Percentiles rank a stretch among this genome's conserved stretches.
Evolutionary conservation across 305 asterid species (phyloP).

Genomic region (Vinca major): DNA sequence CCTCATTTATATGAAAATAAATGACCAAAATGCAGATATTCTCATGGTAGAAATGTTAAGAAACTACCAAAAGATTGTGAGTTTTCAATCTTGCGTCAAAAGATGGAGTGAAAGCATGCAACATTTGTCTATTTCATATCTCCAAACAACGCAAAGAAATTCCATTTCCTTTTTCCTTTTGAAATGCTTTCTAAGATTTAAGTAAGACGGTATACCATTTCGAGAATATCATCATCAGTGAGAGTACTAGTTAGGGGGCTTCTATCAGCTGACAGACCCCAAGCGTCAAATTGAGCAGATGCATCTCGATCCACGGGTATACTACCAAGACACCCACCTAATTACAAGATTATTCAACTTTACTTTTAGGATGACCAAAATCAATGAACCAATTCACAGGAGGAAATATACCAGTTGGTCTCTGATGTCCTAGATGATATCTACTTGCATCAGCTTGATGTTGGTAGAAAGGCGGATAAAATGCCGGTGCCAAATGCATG

Average conservation of each 20-base stretch:
- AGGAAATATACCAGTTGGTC: slow-evolving; percentile 26
- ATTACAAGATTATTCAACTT: slow-evolving; percentile 25
- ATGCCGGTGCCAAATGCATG: slow-evolving; percentile 34
- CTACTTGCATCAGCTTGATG: slow-evolving; percentile 55
- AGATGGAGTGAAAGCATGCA: not conserved
- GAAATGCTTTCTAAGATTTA: not conserved
- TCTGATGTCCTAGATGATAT: slow-evolving; percentile 41
- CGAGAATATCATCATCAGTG: slow-evolving; percentile 84
- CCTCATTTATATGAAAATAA: not conserved
- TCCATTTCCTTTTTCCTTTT: not conserved
- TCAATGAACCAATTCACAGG: slow-evolving; percentile 27
- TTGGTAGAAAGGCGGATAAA: slow-evolving; percentile 49
- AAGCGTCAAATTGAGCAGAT: slow-evolving; percentile 33
- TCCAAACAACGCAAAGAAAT: not conserved
- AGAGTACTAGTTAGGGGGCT: slow-evolving; percentile 39
- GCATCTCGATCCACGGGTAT: slow-evolving; percentile 18
- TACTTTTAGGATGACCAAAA: slow-evolving; percentile 26
- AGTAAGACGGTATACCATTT: slow-evolving; percentile 51
- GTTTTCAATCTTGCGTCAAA: not conserved
- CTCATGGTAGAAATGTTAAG: not conserved
- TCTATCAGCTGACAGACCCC: slow-evolving; percentile 53
- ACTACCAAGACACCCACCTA: slow-evolving; percentile 29
- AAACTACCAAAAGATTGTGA: not conserved
- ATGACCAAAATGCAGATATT: not conserved
- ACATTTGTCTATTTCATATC: not conserved